Base-by-base conservation (phyloP, 495 filamentous ascomycete genomes). In the Aspergillus conjunctus region DNA sequence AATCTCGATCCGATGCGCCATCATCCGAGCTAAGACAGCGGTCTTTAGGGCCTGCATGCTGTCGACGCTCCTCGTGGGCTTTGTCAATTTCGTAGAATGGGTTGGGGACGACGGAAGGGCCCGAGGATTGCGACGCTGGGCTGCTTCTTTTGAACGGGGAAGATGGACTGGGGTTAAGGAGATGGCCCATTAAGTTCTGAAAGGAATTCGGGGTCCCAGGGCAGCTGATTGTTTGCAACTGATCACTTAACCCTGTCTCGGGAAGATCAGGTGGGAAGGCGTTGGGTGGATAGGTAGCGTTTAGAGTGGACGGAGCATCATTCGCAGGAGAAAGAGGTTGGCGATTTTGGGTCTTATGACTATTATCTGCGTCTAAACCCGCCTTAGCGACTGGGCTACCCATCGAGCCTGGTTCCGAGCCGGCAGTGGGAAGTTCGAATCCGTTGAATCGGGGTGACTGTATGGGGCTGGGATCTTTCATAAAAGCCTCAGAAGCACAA, bases 11-110 rank as follows among this genome's bases (percentile, higher is more conserved):
- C 18, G 37, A 21, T 37, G 58, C 54, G 17, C 60, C 63, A 10
- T 66, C 60, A 33, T 61, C 48, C 9, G 61, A 57, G 33, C 57
- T 61, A 53, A 62, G n/a, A 49, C 44, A 39, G 9, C 33, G 26
- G 21, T 18, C 33, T 22, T 51, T 52, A 17, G 26, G 5, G 26
- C 22, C 49, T 14, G n/a, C 30, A 33, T 20, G 52, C 54, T 30
- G 61, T 14, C 67, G 62, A 0, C 41, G 58, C 20, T 68, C 61
- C 41, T 67, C 64, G 22, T 51, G 39, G 20, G 58, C 60, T 59
- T 63, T 66, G 55, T 68, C 69, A 30, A 51, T 52, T 54, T 65
- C 60, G 51, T 65, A 71, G 58, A 71, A 71, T 18, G 71, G 69
- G 52, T 71, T 68, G 9, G 64, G 66, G 22, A 70, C 67, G 6